Percentiles rank a stretch among this genome's conserved stretches.
Evolutionary conservation across 257 asterid genomes (phyloP).

Genomic region (Nicotiana paniculata): DNA sequence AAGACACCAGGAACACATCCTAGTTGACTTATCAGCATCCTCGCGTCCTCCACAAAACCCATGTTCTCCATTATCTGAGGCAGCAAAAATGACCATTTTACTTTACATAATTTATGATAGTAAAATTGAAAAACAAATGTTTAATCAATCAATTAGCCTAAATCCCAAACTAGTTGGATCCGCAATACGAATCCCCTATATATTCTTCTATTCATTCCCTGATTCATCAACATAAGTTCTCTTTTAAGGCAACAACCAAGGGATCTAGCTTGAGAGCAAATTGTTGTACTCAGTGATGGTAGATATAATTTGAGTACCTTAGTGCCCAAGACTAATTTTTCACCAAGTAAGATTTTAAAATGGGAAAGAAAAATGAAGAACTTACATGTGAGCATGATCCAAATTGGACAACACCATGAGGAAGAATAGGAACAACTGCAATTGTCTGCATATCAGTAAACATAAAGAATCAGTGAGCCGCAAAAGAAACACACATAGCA

Average conservation of each 20-base stretch:
- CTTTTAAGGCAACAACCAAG: too few species aligned
- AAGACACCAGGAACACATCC: slow-evolving; percentile 55
- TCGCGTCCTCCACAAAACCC: slow-evolving; percentile 57
- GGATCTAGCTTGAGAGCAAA: neutral
- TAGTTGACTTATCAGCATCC: slow-evolving; percentile 51
- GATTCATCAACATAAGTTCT: too few species aligned
- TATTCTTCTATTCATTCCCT: neutral
- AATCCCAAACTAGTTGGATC: neutral
- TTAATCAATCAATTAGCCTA: neutral
- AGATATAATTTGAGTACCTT: neutral
- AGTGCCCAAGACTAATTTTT: neutral
- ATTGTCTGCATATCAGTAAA: slow-evolving; percentile 49
- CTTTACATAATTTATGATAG: neutral
- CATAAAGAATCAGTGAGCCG: neutral
- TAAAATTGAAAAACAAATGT: neutral
- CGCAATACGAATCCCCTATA: neutral
- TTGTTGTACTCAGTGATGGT: neutral
- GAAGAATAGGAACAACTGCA: slow-evolving; percentile 79
- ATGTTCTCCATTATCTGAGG: slow-evolving; percentile 64
- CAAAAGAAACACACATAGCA: neutral
- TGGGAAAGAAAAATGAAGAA: neutral
- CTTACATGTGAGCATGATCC: slow-evolving; percentile 59
- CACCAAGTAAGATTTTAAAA: neutral
- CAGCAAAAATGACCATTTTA: slow-evolving; percentile 2
- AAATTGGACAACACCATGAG: slow-evolving; percentile 90